These are phyloP conservation scores for Neoarthrinium moseri DNA, from an alignment of 2,329 filamentous ascomycete species.

Conservation along the genomic window DNA sequence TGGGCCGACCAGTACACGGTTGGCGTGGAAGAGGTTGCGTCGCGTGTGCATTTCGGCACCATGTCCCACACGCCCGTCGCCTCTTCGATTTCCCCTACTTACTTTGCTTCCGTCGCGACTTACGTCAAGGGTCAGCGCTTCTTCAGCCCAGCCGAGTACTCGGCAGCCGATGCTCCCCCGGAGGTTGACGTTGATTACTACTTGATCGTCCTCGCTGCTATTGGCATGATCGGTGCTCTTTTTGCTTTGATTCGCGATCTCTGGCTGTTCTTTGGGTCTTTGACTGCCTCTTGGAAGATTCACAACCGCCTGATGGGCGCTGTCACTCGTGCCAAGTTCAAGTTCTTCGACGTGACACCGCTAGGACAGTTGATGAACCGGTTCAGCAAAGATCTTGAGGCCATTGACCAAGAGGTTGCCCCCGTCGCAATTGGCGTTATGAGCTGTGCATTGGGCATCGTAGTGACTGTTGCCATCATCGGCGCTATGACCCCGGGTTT, in stretches of 20 bases:
- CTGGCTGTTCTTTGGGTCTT: slow-evolving; percentile 88
- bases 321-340: slow-evolving; percentile 88
- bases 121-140: slow-evolving; percentile 30
- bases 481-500: slow-evolving; percentile 88
- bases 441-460: slow-evolving; percentile 62
- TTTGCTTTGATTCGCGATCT: slow-evolving; percentile 80
- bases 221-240: slow-evolving; percentile 75
- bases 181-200: slow-evolving; percentile 83
- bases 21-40: slow-evolving; percentile 39
- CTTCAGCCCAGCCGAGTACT: slow-evolving; percentile 34
- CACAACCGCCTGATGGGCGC: slow-evolving; percentile 76
- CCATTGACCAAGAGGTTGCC: slow-evolving; percentile 93
- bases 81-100: slow-evolving; percentile 34
- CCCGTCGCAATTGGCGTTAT: slow-evolving; percentile 80
- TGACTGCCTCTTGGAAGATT: slow-evolving; percentile 82
- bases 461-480: slow-evolving; percentile 87
- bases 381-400: slow-evolving; percentile 96
- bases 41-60: slow-evolving; percentile 31
- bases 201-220: slow-evolving; percentile 74
- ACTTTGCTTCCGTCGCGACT: slow-evolving; percentile 38
- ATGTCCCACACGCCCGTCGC: slow-evolving; percentile 33
- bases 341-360: slow-evolving; percentile 96
- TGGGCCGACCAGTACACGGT: slow-evolving; percentile 87
- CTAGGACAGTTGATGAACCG: slow-evolving; percentile 96
- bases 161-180: slow-evolving; percentile 27